Conservation (phyloP, 202 grass and related monocot genomes). For the Zizania palustris region DNA sequence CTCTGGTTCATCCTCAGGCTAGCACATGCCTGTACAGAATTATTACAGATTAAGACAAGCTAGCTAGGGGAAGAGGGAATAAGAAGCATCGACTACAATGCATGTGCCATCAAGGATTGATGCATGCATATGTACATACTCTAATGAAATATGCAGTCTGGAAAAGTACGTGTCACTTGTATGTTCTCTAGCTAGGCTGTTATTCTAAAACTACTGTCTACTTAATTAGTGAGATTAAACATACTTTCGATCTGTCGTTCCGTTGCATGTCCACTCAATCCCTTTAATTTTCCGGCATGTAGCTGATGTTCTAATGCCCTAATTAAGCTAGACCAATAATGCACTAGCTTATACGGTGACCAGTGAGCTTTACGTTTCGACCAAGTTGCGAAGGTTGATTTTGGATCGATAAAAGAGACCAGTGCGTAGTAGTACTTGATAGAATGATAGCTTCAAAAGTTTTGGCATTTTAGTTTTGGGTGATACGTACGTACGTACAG, state of each 20-base stretch:
- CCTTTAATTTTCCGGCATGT: not conserved
- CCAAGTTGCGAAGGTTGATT: slow-evolving; percentile 3
- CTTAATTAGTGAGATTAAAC: not conserved
- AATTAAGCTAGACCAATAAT: slow-evolving; percentile 32
- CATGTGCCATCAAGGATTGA: slow-evolving; percentile 18
- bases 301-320: not conserved
- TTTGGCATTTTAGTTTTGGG: not conserved
- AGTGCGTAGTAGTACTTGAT: not conserved
- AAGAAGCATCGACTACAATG: slow-evolving; percentile 44
- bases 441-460: not conserved
- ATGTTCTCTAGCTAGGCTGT: not conserved
- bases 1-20: slow-evolving; percentile 30
- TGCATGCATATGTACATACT: slow-evolving; percentile 20
- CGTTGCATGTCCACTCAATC: slow-evolving; percentile 4
- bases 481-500: not conserved
- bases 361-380: slow-evolving; percentile 42
- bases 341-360: not conserved
- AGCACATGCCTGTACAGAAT: not conserved
- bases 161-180: not conserved
- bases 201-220: not conserved
- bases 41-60: not conserved
- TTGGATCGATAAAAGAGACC: not conserved
- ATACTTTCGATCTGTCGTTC: not conserved
- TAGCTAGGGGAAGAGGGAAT: slow-evolving; percentile 40
- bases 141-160: not conserved